A percentile compares a stretch with the other conserved stretches of the same genome.
Conservation (phyloP, 768 basidiomycete genomes). For the Asterophora lycoperdoides region DNA sequence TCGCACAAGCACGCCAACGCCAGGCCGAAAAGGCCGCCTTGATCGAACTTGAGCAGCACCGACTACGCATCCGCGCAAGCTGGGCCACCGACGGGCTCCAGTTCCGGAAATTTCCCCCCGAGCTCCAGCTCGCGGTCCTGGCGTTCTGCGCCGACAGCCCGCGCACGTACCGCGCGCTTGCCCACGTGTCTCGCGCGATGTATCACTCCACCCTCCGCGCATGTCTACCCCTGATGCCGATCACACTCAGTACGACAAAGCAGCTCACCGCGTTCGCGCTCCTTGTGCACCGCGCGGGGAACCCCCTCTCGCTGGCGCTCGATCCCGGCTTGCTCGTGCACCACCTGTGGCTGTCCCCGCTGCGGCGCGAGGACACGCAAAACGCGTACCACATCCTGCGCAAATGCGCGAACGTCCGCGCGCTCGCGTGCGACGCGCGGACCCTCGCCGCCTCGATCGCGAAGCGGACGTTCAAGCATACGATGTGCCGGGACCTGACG, state of each 20-base stretch:
- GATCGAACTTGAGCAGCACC: conserved; percentile 20
- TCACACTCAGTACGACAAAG: conserved; percentile 28
- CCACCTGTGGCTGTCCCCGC: conserved; percentile 32
- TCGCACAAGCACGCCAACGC: conserved; percentile 19
- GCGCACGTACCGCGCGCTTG: conserved; percentile 28
- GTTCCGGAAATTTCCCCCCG: conserved; percentile 28
- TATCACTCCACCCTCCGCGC: conserved; percentile 28
- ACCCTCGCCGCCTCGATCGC: conserved; percentile 22
- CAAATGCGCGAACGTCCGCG: conserved; percentile 27
- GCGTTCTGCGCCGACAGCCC: conserved; percentile 26
- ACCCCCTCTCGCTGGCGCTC: conserved; percentile 10
- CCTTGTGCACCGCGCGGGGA: conserved; percentile 11
- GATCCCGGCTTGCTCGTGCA: conserved; percentile 19
- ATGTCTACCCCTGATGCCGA: conserved; percentile 31
- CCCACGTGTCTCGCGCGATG: conserved; percentile 28
- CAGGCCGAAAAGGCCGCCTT: conserved; percentile 18
- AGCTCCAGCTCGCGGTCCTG: conserved; percentile 29
- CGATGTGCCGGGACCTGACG: conserved; percentile 27
- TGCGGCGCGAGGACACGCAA: conserved; percentile 19
- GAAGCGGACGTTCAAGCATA: conserved; percentile 22
- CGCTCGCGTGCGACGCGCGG: conserved; percentile 28
- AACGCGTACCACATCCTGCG: conserved; percentile 22
- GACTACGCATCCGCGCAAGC: conserved; percentile 14
- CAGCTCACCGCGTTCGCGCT: conserved; percentile 29
- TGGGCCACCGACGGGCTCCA: conserved; percentile 19